Evolutionary conservation across 306 rosid genomes (phyloP).

Genomic region (Styphnolobium japonicum): DNA sequence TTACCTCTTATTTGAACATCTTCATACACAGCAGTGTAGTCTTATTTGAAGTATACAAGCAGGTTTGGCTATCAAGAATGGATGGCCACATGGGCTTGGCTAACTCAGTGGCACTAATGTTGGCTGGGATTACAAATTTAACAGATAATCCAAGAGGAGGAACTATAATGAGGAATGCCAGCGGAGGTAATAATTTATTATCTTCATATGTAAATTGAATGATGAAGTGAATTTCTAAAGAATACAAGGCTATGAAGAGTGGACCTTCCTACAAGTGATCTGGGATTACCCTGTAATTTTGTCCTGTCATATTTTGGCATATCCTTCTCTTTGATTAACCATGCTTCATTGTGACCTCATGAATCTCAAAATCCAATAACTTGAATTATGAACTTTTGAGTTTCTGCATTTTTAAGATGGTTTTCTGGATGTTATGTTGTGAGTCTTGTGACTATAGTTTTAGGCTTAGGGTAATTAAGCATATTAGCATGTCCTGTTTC

Average conservation of each 20-base stretch:
- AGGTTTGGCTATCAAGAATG: conserved; percentile 80
- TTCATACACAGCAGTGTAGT: conserved; percentile 10
- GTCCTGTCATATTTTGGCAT: not conserved
- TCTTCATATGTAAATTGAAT: not conserved
- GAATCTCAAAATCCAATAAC: not conserved
- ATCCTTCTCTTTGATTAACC: not conserved
- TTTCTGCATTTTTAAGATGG: not conserved
- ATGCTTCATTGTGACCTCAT: not conserved
- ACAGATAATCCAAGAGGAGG: conserved; percentile 76
- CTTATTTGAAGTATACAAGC: conserved; percentile 23
- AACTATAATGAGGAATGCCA: conserved; percentile 52
- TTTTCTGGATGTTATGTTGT: not conserved
- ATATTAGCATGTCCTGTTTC: not conserved
- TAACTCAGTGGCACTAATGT: conserved; percentile 61
- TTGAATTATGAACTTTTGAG: not conserved
- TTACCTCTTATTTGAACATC: conserved; percentile 14
- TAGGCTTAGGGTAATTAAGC: not conserved
- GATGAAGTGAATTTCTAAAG: not conserved
- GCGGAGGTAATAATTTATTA: conserved; percentile 52
- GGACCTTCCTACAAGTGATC: not conserved
- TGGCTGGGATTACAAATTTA: conserved; percentile 60
- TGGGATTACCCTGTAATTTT: not conserved
- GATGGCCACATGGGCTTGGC: conserved; percentile 93
- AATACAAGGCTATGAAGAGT: not conserved
- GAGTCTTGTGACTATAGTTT: not conserved